phyloP scores from a whole-genome alignment of 176 grass and related monocot species.

The Themeda triandra region DNA sequence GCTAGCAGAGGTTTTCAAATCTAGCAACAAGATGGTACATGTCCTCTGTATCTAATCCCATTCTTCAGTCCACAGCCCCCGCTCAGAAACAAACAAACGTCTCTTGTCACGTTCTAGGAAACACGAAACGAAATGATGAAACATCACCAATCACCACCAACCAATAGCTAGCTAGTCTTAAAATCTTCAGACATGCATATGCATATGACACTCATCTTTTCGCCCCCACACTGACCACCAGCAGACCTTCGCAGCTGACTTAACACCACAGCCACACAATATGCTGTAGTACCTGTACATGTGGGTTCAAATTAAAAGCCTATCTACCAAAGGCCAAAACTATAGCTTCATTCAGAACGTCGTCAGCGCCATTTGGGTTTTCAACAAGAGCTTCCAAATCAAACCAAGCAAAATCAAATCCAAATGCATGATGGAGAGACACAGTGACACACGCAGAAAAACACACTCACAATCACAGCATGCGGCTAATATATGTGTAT shows the following conservation, averaged over 20 bases:
- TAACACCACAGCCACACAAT: neutral
- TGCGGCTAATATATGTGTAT: neutral
- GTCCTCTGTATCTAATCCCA: neutral
- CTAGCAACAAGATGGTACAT: neutral
- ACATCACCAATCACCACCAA: neutral
- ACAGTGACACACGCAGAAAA: neutral
- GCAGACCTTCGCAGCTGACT: neutral
- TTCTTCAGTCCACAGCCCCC: neutral
- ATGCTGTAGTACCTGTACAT: neutral
- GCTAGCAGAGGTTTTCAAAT: neutral
- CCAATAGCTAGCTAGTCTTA: neutral
- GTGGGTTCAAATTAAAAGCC: neutral
- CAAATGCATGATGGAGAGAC: neutral
- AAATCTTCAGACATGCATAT: neutral
- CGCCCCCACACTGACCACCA: neutral
- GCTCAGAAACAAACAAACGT: constrained; percentile 6
- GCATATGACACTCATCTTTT: neutral
- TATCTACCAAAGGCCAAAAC: neutral
- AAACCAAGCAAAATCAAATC: neutral
- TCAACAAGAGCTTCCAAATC: neutral
- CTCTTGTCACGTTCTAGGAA: constrained; percentile 8
- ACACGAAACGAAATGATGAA: constrained; percentile 12
- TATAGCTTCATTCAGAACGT: neutral
- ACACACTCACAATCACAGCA: neutral
- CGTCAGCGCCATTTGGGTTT: neutral